Evolutionary conservation across 2,329 filamentous ascomycete genomes (phyloP), one percentile per base, ranked within the genome.

Genomic region (Fusarium continuum): DNA sequence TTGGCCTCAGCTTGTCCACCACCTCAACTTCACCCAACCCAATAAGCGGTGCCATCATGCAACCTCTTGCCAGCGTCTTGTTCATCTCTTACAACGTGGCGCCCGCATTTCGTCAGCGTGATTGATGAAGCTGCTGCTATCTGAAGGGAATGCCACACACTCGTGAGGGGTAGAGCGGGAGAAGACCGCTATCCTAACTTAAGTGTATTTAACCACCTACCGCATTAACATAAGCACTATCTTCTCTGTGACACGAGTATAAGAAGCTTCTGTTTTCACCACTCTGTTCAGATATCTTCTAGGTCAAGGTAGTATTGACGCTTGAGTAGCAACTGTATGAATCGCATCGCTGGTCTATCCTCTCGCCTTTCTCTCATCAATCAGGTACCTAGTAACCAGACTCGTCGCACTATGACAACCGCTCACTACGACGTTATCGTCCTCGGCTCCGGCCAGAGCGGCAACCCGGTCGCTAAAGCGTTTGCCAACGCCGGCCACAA

Each of bases 361-460:
- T 36, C 29, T 8, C 25, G 35, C 16, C 19, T 35, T 22, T 35
- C 19, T 31, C 35, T 3, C 36, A 36, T 52, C 25, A 41, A 38
- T 9, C 43, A 35, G 8, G 26, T 43, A 23, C 13, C 44, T 22
- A n/a, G 19, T 28, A 20, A 38, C n/a, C 56, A 50, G 10, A 16
- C 22, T 19, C 23, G 56, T 31, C 22, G 45, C 19, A 64, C 48
- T 31, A 72, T 72, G 66, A 13, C 56, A 19, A 41, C 51, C 8
- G 40, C 48, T 8, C 60, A 69, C 31, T 75, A 73, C 48, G 65
- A 72, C 28, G 68, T 69, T 40, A 59, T 85, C 7, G 74, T 85
- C 61, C 76, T 85, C 61, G 83, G 83, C 50, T 85, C 83, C 16
- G 83, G 83, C 36, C 82, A 85, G 71, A 75, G 75, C 35, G 82